Evolutionary conservation across 768 basidiomycete genomes (phyloP).

Genomic region (Pisolithus sp.): DNA sequence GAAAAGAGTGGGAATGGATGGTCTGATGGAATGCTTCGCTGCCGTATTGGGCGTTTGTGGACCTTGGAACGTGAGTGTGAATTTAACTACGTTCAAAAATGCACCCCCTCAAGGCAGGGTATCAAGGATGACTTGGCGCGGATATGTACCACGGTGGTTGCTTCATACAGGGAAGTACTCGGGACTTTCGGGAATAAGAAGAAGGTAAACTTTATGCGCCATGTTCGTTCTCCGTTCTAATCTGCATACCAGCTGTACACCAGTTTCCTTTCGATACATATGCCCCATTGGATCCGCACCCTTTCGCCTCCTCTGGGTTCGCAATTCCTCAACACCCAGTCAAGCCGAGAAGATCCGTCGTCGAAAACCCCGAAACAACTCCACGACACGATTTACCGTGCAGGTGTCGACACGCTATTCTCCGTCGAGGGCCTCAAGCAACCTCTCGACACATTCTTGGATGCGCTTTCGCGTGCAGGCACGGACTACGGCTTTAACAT

Average conservation of each 20-base stretch:
- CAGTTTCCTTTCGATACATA: slow-evolving; percentile 43
- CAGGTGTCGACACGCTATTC: slow-evolving; percentile 59
- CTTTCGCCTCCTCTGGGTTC: slow-evolving; percentile 2
- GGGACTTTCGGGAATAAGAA: slow-evolving; percentile 57
- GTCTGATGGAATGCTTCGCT: slow-evolving; percentile 53
- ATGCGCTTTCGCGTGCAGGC: slow-evolving; percentile 23
- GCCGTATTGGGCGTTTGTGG: slow-evolving; percentile 34
- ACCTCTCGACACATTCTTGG: slow-evolving; percentile 31
- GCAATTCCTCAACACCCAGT: background rate
- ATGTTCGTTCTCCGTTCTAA: slow-evolving; percentile 3
- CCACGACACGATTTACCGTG: slow-evolving; percentile 36
- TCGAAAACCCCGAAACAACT: slow-evolving; percentile 6
- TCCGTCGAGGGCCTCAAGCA: slow-evolving; percentile 58
- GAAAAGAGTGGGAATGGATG: slow-evolving; percentile 52
- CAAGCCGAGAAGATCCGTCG: slow-evolving; percentile 5
- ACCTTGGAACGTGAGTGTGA: slow-evolving; percentile 13
- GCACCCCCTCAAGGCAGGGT: background rate
- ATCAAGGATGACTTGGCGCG: slow-evolving; percentile 27
- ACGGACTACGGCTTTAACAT: slow-evolving; percentile 22
- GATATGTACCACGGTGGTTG: slow-evolving; percentile 40
- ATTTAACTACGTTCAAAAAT: background rate
- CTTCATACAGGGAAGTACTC: slow-evolving; percentile 46
- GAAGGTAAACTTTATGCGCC: slow-evolving; percentile 40
- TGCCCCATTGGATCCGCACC: slow-evolving; percentile 45
- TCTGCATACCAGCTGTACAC: slow-evolving; percentile 37